Base-by-base conservation (phyloP, 768 basidiomycete species). In the Lanmaoa pseudosensibilis region DNA sequence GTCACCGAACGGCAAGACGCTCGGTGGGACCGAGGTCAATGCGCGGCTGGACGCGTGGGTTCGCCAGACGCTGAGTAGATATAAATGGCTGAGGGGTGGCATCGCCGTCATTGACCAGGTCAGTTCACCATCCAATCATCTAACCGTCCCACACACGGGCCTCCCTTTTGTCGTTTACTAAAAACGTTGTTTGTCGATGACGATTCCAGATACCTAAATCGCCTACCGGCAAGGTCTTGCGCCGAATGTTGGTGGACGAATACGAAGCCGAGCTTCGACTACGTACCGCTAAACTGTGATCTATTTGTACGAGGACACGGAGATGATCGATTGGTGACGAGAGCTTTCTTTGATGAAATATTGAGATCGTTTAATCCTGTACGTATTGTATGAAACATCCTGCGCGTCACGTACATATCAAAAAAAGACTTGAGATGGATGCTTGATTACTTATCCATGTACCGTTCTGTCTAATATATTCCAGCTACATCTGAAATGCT, bases 1-100 rank as follows among this genome's bases (percentile, higher is more conserved):
- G 8, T 87, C 83, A 54, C 58, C 73, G 0, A 64, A 66, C 1
- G 90, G 91, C 8, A 79, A 77, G 63, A 74, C 72, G 41, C 63
- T 76, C 5, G 86, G 87, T 10, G 68, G 67, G 33, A 52, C 61
- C 7, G 63, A 66, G 38, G 80, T 78, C 8, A 64, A 79, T 3
- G 69, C 73, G 47, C 77, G 74, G 50, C 73, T 93, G 4, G 80
- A 88, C 21, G 69, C 59, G 12, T 92, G 88, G 89, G 75, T 81
- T 37, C 75, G 79, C 56, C 74, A 80, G 69, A 79, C 81, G 57
- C 69, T 92, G 53, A 89, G 87, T 73, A 84, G 79, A 67, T 88
- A 86, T 64, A 92, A 92, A 68, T 88, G 87, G 83, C 62, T 91
- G 50, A 74, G 87, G 10, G 90, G 90, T 5, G 90, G 90, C 0